These are phyloP conservation scores for Lentinula detonsa DNA, from an alignment of 768 basidiomycete genomes.

Conservation along the genomic window DNA sequence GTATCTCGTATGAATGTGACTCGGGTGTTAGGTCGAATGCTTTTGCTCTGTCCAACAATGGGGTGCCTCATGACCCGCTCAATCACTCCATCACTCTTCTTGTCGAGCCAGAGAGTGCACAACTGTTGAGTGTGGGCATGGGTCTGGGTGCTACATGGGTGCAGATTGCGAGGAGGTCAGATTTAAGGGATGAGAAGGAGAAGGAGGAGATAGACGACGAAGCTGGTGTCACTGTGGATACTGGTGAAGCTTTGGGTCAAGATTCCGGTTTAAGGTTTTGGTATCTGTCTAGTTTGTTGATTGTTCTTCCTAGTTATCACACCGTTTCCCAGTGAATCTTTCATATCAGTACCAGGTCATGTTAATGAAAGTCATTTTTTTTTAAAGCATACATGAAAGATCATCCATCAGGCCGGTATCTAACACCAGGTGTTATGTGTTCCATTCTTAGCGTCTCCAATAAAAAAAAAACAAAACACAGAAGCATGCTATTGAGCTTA, in stretches of 20 bases:
- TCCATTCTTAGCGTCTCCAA: too few relatives aligned
- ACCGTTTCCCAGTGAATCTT: not conserved
- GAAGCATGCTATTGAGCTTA: too few relatives aligned
- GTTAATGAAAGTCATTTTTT: too few relatives aligned
- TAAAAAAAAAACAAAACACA: too few relatives aligned
- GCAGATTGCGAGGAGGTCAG: slow-evolving; percentile 17
- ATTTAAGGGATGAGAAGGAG: not conserved
- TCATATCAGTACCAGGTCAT: not conserved
- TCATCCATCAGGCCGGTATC: too few relatives aligned
- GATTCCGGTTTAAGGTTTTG: not conserved
- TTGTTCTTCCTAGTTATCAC: not conserved
- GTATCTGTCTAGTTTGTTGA: not conserved
- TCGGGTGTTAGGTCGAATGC: not conserved
- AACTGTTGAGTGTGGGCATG: slow-evolving; percentile 19
- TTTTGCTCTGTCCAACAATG: not conserved
- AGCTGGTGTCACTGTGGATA: not conserved
- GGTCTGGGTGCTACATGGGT: slow-evolving; percentile 29
- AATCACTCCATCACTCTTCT: slow-evolving; percentile 21
- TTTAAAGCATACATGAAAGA: too few relatives aligned
- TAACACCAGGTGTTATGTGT: too few relatives aligned
- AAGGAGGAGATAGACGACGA: not conserved
- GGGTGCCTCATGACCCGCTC: slow-evolving; percentile 11
- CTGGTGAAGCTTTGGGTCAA: too few relatives aligned
- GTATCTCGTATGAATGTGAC: not conserved
- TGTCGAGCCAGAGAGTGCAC: slow-evolving; percentile 14